These are phyloP conservation scores for Ophiostoma australiae DNA, from an alignment of 2,329 filamentous ascomycete species.

Conservation along the genomic window DNA sequence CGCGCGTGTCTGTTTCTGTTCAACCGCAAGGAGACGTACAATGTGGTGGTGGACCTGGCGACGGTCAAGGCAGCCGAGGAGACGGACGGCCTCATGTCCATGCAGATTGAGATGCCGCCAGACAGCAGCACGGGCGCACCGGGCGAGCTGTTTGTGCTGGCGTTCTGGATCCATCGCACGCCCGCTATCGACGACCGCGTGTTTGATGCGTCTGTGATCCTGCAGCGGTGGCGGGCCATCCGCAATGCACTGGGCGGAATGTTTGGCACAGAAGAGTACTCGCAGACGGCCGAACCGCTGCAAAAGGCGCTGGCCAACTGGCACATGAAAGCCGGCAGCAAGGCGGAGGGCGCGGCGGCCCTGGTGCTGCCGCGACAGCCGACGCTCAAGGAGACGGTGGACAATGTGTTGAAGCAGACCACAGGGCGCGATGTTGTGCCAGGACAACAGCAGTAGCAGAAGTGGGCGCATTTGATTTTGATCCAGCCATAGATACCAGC, in stretches of 20 bases:
- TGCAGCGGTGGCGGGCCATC: slow-evolving; percentile 39
- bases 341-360: background rate
- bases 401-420: slow-evolving; percentile 21
- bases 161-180: slow-evolving; percentile 49
- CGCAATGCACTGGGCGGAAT: slow-evolving; percentile 31
- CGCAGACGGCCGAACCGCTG: slow-evolving; percentile 14
- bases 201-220: slow-evolving; percentile 34
- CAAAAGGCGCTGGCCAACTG: background rate
- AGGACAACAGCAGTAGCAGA: slow-evolving; percentile 7
- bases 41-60: slow-evolving; percentile 62
- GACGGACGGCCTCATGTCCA: slow-evolving; percentile 43
- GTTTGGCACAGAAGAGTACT: slow-evolving; percentile 32
- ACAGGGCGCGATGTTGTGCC: slow-evolving; percentile 10
- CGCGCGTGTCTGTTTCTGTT: slow-evolving; percentile 63
- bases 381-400: slow-evolving; percentile 41
- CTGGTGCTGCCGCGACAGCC: slow-evolving; percentile 34
- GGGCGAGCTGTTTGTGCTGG: slow-evolving; percentile 41
- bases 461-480: slow-evolving; percentile 4
- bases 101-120: slow-evolving; percentile 22
- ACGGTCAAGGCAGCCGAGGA: slow-evolving; percentile 61
- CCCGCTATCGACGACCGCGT: slow-evolving; percentile 12
- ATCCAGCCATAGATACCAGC: slow-evolving; percentile 2
- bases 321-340: background rate
- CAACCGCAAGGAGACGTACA: slow-evolving; percentile 66
- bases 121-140: background rate